Evolutionary conservation across 2,329 filamentous ascomycete species (phyloP).

Genomic region (Sporothrix globosa): DNA sequence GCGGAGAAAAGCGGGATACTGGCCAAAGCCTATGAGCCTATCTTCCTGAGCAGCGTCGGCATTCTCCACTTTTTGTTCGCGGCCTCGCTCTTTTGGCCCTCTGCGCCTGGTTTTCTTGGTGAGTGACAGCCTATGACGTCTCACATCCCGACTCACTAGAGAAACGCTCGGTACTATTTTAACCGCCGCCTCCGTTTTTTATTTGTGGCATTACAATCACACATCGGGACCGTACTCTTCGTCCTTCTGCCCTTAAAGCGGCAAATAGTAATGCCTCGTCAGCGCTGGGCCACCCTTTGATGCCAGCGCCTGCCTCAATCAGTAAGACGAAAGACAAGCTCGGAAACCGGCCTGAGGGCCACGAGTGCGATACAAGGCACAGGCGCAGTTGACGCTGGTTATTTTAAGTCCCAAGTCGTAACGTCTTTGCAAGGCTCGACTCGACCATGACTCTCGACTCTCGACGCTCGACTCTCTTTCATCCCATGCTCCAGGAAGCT

Average conservation of each 20-base stretch:
- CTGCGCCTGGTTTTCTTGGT: background rate
- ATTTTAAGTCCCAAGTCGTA: background rate
- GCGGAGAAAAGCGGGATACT: constrained; percentile 13
- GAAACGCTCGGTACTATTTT: background rate
- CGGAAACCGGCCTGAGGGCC: background rate
- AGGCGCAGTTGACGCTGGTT: background rate
- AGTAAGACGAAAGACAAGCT: background rate
- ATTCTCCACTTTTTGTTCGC: constrained; percentile 28
- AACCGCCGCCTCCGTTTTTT: constrained; percentile 4
- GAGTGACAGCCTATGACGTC: constrained; percentile 25
- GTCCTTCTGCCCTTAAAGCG: background rate
- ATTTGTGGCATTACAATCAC: too few relatives aligned
- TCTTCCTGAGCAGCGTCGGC: background rate
- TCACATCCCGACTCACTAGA: background rate
- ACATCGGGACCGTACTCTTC: background rate
- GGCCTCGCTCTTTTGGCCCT: constrained; percentile 28
- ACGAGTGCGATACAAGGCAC: background rate
- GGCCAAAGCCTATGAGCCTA: background rate
- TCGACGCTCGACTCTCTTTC: constrained; percentile 1
- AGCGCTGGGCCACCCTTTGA: background rate
- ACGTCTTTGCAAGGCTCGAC: background rate
- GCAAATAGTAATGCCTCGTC: background rate
- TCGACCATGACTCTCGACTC: background rate
- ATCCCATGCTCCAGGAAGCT: constrained; percentile 16
- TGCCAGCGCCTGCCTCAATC: background rate